Evolutionary conservation across 1,284 basidiomycete species (phyloP), one percentile per base, ranked within the genome.

Genomic region (Ganoderma lucidum): DNA sequence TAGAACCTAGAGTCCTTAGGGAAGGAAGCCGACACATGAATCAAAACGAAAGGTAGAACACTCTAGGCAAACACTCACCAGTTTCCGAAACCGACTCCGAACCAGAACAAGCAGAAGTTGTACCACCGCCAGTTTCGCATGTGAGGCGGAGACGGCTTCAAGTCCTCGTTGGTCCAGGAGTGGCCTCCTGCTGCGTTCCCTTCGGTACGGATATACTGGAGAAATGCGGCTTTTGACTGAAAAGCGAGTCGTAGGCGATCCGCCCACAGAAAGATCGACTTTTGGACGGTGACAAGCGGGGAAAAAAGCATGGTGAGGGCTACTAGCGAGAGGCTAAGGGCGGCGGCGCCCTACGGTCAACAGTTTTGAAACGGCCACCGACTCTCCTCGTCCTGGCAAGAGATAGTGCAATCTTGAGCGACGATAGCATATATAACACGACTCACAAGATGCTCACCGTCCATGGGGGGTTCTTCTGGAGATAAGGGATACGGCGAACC

Each of bases 21-120:
- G 37, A n/a, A 48, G 15, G 28, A 59, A 23, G 15, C 19, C 37
- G 2, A 55, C 10, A 15, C 17, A 17, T 60, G n/a, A 35, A 10
- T 37, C 15, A 12, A 28, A 45, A n/a, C 15, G 28, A 19, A 44
- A 6, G 23, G 39, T 39, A 32, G 17, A 48, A 4, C 41, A 30
- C 15, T 17, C 14, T 3, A 14, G 6, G 14, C 14, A 9, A 19
- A 15, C 32, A 67, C 71, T 42, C 23, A 76, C 75, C 75, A 76
- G 60, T 76, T 76, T 14, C 74, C 75, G 53, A 76, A 76, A 35
- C 75, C 75, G 69, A 76, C 70, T 2, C 75, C 74, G 62, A 76
- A 75, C 75, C 75, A 76, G 66, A 76, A 76, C 45, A 74, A 59
- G 61, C 75, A 76, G 69, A 76, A 76, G 68, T 76, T 70, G 63